These are phyloP conservation scores for Tuber brumale DNA, from an alignment of 495 filamentous ascomycete genomes.

Conservation along the genomic window DNA sequence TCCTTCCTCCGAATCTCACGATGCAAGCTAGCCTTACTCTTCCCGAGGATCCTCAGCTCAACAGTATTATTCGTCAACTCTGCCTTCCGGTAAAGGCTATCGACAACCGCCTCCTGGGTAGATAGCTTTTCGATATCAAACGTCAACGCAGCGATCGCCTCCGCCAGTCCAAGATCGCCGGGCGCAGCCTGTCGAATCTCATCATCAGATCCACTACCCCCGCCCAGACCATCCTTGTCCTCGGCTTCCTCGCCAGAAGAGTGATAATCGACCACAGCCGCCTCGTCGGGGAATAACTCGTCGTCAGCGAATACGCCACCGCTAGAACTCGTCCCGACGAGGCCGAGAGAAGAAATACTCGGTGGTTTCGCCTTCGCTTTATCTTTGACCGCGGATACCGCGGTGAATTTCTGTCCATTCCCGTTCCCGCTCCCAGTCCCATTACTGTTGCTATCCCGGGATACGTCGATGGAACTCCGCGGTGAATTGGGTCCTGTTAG, in stretches of 20 bases:
- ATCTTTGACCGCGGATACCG: constrained; percentile 46
- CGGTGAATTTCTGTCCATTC: constrained; percentile 11
- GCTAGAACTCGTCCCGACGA: constrained; percentile 71
- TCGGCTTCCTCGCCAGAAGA: constrained; percentile 23
- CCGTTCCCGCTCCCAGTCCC: constrained; percentile 4
- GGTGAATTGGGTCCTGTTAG: constrained; percentile 29
- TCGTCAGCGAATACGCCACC: constrained; percentile 78
- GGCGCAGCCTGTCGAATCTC: constrained; percentile 92
- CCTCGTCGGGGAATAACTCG: constrained; percentile 83
- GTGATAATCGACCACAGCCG: constrained; percentile 16
- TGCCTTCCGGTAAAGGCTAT: constrained; percentile 85
- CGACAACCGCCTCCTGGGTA: constrained; percentile 82
- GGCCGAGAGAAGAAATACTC: constrained; percentile 81
- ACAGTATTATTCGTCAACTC: constrained; percentile 95
- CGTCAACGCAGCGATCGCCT: constrained; percentile 78
- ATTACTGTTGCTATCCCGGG: constrained; percentile 23
- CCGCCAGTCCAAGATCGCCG: constrained; percentile 85
- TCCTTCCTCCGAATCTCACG: constrained; percentile 90
- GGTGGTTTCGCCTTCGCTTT: constrained; percentile 56
- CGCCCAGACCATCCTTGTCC: constrained; percentile 18
- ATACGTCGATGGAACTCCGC: constrained; percentile 34
- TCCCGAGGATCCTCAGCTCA: constrained; percentile 84
- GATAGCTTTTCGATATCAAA: constrained; percentile 82
- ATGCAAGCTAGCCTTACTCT: constrained; percentile 87
- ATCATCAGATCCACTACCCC: constrained; percentile 57